A percentile compares a stretch with the other conserved stretches of the same genome.
These are phyloP conservation scores for Elsinoe ampelina DNA, from an alignment of 2,329 filamentous ascomycete species.

Conservation along the genomic window DNA sequence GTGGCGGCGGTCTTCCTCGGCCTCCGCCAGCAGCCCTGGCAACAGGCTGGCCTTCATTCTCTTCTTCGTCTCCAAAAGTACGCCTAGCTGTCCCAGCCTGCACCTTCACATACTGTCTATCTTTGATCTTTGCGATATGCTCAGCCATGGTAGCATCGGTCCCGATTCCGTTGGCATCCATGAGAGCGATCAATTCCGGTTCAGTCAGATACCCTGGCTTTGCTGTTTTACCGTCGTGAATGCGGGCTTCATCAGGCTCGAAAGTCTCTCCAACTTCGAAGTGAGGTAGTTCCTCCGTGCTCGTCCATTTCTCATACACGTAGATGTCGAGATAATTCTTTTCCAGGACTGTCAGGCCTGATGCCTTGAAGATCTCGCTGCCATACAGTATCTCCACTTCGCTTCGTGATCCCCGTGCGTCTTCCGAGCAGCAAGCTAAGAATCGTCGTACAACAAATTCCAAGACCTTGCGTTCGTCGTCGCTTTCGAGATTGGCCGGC, in stretches of 20 bases:
- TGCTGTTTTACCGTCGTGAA: slow-evolving; percentile 82
- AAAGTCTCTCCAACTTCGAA: slow-evolving; percentile 75
- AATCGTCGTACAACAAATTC: slow-evolving; percentile 90
- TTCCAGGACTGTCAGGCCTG: slow-evolving; percentile 75
- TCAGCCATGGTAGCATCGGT: slow-evolving; percentile 99
- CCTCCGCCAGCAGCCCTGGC: slow-evolving; percentile 33
- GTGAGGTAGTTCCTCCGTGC: slow-evolving; percentile 68
- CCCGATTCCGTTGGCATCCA: slow-evolving; percentile 98
- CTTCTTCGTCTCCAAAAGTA: slow-evolving; percentile 26
- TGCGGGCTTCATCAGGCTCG: slow-evolving; percentile 77
- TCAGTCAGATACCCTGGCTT: slow-evolving; percentile 84
- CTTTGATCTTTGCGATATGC: slow-evolving; percentile 92
- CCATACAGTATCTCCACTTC: slow-evolving; percentile 80
- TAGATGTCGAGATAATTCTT: slow-evolving; percentile 94
- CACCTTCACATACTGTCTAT: slow-evolving; percentile 74
- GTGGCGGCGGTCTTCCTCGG: slow-evolving; percentile 39
- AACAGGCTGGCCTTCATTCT: slow-evolving; percentile 32
- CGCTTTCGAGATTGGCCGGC: slow-evolving; percentile 48
- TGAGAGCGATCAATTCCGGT: slow-evolving; percentile 86
- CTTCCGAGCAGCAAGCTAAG: slow-evolving; percentile 88
- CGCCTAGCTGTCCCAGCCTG: slow-evolving; percentile 37
- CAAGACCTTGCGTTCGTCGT: slow-evolving; percentile 69
- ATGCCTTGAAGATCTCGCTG: slow-evolving; percentile 69
- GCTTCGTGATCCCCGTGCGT: slow-evolving; percentile 77
- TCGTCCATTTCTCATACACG: slow-evolving; percentile 92